Percentiles rank a stretch among this genome's conserved stretches.
Conservation (phyloP, 169 alveolate genomes). For the Cytauxzoon felis region DNA sequence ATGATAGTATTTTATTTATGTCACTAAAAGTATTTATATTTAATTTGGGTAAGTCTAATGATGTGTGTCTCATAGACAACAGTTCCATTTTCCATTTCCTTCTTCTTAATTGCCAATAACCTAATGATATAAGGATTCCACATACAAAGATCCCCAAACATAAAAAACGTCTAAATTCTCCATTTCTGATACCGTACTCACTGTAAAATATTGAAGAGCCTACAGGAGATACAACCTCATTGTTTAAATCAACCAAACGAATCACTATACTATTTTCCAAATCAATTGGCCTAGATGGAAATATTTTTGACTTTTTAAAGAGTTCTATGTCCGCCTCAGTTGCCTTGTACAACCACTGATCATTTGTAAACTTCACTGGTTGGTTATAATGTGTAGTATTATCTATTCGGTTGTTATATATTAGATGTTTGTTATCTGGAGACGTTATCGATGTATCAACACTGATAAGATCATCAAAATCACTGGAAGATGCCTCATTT, state of each 20-base stretch:
- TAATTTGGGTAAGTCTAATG: conserved; percentile 36
- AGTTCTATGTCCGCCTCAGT: conserved; percentile 33
- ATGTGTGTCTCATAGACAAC: conserved; percentile 8
- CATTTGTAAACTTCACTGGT: conserved; percentile 40
- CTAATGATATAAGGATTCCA: conserved; percentile 52
- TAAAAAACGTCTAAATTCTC: conserved; percentile 51
- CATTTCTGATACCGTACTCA: conserved; percentile 80
- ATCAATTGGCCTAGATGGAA: conserved; percentile 67
- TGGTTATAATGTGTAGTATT: neutral
- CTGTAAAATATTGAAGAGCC: conserved; percentile 69
- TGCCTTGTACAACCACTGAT: conserved; percentile 55
- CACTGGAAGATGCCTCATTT: too few species aligned
- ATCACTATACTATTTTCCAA: conserved; percentile 77
- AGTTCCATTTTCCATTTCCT: conserved; percentile 71
- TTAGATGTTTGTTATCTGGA: too few species aligned
- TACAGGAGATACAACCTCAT: conserved; percentile 77
- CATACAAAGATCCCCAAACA: conserved; percentile 5
- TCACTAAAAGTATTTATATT: conserved; percentile 12
- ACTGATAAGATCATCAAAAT: too few species aligned
- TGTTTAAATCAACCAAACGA: conserved; percentile 66
- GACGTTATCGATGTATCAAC: too few species aligned
- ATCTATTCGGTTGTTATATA: conserved; percentile 1
- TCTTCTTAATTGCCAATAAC: conserved; percentile 79
- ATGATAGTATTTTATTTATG: neutral
- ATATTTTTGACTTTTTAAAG: conserved; percentile 10